phyloP scores from a whole-genome alignment of 371 early-diverging fungal genomes.

The Rhizomucor miehei region DNA sequence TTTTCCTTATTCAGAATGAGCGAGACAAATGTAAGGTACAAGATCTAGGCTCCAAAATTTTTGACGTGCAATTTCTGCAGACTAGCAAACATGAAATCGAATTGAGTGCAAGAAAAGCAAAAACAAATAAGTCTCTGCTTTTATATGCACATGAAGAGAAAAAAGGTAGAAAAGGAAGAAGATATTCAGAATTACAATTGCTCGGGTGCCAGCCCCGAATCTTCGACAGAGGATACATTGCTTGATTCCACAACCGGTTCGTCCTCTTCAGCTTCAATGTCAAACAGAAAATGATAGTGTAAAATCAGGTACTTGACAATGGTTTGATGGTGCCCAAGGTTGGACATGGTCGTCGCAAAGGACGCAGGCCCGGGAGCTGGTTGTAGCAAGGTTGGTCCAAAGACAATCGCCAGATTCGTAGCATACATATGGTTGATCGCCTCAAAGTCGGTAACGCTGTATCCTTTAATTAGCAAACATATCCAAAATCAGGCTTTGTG shows the following conservation, averaged over 20 bases:
- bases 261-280: conserved; percentile 65
- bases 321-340: conserved; percentile 76
- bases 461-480: conserved; percentile 2
- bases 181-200: no score
- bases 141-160: no score
- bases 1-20: no score
- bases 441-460: conserved; percentile 77
- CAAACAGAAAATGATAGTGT: conserved; percentile 83
- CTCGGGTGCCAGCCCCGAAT: no score
- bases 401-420: conserved; percentile 82
- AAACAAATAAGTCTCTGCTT: no score
- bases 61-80: no score
- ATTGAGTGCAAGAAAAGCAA: no score
- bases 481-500: background rate
- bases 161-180: no score
- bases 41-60: no score
- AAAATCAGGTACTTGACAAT: conserved; percentile 80
- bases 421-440: conserved; percentile 87
- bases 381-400: conserved; percentile 79
- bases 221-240: background rate
- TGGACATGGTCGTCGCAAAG: conserved; percentile 77
- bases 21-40: no score
- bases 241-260: background rate
- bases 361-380: conserved; percentile 73
- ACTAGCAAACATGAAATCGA: no score